Evolutionary conservation across 148 eudicot species (phyloP).

Genomic region (Selenicereus undatus): DNA sequence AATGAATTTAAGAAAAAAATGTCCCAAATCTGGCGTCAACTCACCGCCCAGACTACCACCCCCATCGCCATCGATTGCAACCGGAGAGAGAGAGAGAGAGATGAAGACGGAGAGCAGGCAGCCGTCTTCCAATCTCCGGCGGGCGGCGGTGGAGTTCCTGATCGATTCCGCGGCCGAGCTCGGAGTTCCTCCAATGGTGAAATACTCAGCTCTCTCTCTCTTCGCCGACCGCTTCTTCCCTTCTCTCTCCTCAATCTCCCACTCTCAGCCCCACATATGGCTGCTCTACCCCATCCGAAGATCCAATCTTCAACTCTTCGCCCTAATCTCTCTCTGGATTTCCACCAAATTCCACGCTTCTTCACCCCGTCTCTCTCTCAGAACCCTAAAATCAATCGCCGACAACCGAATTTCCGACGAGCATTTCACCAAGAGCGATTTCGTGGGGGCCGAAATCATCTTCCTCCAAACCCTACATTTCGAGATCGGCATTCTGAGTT

Average conservation of each 20-base stretch:
- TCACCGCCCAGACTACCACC: too few relatives aligned
- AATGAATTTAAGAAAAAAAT: too few relatives aligned
- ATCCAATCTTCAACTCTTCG: constrained; percentile 76
- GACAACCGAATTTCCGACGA: constrained; percentile 63
- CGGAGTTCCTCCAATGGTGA: constrained; percentile 49
- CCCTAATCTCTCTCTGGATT: constrained; percentile 76
- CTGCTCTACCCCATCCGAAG: constrained; percentile 52
- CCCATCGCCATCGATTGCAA: too few relatives aligned
- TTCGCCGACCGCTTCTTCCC: constrained; percentile 65
- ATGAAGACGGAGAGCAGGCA: not conserved
- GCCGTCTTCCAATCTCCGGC: constrained; percentile 8
- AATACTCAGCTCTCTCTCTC: constrained; percentile 77
- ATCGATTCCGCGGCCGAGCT: constrained; percentile 51
- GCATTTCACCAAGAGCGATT: constrained; percentile 61
- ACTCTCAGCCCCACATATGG: constrained; percentile 31
- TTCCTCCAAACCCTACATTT: constrained; percentile 44
- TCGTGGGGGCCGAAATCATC: constrained; percentile 58
- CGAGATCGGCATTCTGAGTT: constrained; percentile 55
- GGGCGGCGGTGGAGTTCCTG: constrained; percentile 45
- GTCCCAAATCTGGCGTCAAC: too few relatives aligned
- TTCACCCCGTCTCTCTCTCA: constrained; percentile 47
- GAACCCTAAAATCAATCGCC: constrained; percentile 49
- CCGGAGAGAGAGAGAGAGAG: not conserved
- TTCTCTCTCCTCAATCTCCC: constrained; percentile 34
- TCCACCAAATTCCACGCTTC: constrained; percentile 76